Evolutionary conservation across 73 alveolate species (phyloP).

Genomic region (Durusdinium trenchii): DNA sequence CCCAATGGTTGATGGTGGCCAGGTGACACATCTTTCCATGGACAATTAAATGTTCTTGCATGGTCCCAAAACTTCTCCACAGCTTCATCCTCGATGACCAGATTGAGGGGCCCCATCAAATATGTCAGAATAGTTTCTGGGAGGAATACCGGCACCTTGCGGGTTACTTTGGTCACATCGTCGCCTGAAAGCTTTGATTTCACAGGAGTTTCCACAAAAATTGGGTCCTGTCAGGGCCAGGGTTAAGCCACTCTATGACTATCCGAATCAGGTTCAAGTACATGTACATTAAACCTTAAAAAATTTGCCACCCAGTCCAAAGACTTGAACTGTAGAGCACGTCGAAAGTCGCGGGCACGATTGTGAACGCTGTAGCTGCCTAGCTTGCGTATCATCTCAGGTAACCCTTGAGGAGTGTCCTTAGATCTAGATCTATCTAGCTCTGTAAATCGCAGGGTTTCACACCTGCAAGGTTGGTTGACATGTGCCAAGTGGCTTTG

Average conservation of each 20-base stretch:
- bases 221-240: slow-evolving; percentile 7
- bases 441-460: neutral
- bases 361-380: neutral
- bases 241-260: too few relatives aligned
- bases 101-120: neutral
- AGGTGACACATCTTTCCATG: neutral
- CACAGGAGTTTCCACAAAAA: neutral
- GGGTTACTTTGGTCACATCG: too few relatives aligned
- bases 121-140: neutral
- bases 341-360: neutral
- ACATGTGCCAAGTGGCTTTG: neutral
- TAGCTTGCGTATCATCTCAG: neutral
- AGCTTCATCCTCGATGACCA: neutral
- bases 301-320: too few relatives aligned
- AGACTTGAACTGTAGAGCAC: neutral
- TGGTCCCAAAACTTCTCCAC: neutral
- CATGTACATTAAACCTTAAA: too few relatives aligned
- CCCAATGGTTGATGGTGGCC: neutral
- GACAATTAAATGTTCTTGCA: too few relatives aligned
- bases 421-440: neutral
- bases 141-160: neutral
- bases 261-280: too few relatives aligned
- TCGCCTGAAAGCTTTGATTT: neutral
- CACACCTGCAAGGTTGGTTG: neutral
- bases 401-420: neutral